phyloP scores from a whole-genome alignment of 2,329 filamentous ascomycete species.

The Aspergillus sp. region DNA sequence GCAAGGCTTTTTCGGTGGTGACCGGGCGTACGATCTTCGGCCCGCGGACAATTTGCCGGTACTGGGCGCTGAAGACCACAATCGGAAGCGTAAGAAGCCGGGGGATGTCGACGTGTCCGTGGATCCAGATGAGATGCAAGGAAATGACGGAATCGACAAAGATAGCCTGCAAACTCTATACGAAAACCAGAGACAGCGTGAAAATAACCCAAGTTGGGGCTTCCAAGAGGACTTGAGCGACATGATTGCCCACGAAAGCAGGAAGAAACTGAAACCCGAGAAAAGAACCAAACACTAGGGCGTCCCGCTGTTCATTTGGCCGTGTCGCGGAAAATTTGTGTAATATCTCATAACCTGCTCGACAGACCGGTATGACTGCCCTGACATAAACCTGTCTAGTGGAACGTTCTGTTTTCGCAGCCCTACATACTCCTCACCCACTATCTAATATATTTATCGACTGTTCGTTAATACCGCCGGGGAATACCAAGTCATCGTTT shows the following conservation, averaged over 20 bases:
- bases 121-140: slow-evolving; percentile 76
- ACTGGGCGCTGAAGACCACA: slow-evolving; percentile 76
- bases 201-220: slow-evolving; percentile 68
- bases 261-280: slow-evolving; percentile 87
- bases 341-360: background rate
- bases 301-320: background rate
- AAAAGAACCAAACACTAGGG: slow-evolving; percentile 44
- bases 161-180: slow-evolving; percentile 80
- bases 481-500: background rate
- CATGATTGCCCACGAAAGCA: slow-evolving; percentile 91
- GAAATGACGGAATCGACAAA: slow-evolving; percentile 75
- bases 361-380: background rate
- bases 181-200: slow-evolving; percentile 66
- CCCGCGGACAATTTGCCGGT: slow-evolving; percentile 64
- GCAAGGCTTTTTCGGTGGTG: slow-evolving; percentile 93
- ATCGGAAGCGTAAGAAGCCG: slow-evolving; percentile 86
- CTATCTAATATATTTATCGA: background rate
- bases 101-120: slow-evolving; percentile 93
- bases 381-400: background rate
- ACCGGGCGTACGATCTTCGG: slow-evolving; percentile 86
- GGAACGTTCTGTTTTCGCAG: background rate
- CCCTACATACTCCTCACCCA: background rate
- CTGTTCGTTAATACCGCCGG: background rate
- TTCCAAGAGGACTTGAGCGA: slow-evolving; percentile 89
- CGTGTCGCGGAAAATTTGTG: background rate